Base-by-base conservation (phyloP, 768 basidiomycete species). In the Mycena polygramma region DNA sequence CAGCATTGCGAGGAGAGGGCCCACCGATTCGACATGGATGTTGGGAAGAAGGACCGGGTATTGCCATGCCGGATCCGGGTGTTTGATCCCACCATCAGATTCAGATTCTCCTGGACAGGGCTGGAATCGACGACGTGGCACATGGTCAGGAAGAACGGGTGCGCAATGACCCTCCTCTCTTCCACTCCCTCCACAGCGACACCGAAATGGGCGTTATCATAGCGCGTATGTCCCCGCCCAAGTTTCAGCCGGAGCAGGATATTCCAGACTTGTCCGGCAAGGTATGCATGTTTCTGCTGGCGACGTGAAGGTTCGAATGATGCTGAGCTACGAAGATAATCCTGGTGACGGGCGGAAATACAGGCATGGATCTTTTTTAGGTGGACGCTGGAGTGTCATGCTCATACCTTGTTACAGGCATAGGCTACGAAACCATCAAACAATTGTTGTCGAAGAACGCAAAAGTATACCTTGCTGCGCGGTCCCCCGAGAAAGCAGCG, bases 381-480 rank as follows among this genome's bases (percentile, higher is more conserved):
- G 6, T 30, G 6, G 30, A 30, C 30, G 30, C 30, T 30, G 30
- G 6, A 30, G 30, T n/a, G 30, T 30, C 2, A 3, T 30, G 30
- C 6, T 30, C 30, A 30, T 30, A 2, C 17, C 74, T 83, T 43
- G 80, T 83, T 19, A 80, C 80, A 15, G 83, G 84, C 2, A 81
- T 87, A 39, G 86, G 84, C 6, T 81, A 80, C 46, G 81, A 84
- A 63, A 84, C 83, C 20, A 79, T 77, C 37, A 83, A 80, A 72
- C 74, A 77, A 13, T 65, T 80, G 26, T 63, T 79, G 0, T 64
- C 73, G 20, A 79, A 80, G 61, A 75, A 75, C 30, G 79, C 79
- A 35, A 77, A 73, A 61, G 79, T 80, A 3, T 80, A 77, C 66
- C 72, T 80, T 4, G 75, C 78, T 6, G 75, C 74, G 6, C 75